Base-by-base conservation (phyloP, 2,329 filamentous ascomycete genomes). In the Harringtonia lauricola region DNA sequence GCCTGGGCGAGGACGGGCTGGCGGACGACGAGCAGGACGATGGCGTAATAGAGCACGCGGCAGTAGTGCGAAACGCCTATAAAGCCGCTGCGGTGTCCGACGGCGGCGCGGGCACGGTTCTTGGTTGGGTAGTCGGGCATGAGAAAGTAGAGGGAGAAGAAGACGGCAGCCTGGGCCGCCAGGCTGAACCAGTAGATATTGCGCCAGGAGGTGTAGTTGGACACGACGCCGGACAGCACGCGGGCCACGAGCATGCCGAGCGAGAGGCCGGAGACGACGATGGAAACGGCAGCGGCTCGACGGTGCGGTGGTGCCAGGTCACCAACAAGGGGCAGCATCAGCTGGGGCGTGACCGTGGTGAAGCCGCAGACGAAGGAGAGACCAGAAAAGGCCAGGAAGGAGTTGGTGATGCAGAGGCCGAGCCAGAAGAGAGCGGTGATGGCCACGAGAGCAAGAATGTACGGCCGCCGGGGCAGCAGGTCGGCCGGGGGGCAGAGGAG, bases 111-210 rank as follows among this genome's bases (percentile, higher is more conserved):
- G 2, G 65, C 62, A 0, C 76, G 78, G 55, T 88, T 89, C 4
- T 83, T 83, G 2, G 75, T 72, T 0, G 85, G 86, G 51, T 92
- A 92, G 57, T 89, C 83, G 0, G 85, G 85, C 80, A 92, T 82
- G 59, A 79, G 85, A 36, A 79, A 57, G 65, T 76, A 89, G 7
- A 90, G 71, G 0, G 81, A 61, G 8, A 65, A 50, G 44, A 81
- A 72, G 48, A 90, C 79, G 9, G 76, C 55, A 53, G 76, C 81
- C 60, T 92, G 86, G 0, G 85, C 64, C 0, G 70, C 84, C 6
- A 89, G 73, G 0, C 82, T 74, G 47, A 89, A 67, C 83, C 83
- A 90, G 65, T 88, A 92, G 8, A 90, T 78, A 46, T 75, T 76
- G 21, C 86, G 71, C 86, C 86, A 92, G 49, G 72, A 70, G 0